Conservation (phyloP, 768 basidiomycete species). For the Leccinum barrowsii region DNA sequence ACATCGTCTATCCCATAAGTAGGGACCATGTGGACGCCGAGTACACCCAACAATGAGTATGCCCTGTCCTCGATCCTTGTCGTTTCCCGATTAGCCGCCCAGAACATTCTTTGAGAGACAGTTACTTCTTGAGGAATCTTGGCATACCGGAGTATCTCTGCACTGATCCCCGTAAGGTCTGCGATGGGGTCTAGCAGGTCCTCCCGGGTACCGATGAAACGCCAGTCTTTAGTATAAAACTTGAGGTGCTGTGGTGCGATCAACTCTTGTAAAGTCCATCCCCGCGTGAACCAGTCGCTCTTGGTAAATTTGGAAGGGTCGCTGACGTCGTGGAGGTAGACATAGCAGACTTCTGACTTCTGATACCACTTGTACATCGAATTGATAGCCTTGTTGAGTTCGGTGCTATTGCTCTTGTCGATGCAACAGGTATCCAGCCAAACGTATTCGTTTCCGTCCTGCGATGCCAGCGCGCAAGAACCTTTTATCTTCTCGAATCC, state of each 20-base stretch:
- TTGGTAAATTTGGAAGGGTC: slow-evolving; percentile 12
- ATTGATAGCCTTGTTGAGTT: slow-evolving; percentile 30
- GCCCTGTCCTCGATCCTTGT: slow-evolving; percentile 26
- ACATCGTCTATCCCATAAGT: slow-evolving; percentile 24
- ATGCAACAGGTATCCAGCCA: slow-evolving; percentile 36
- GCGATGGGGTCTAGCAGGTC: slow-evolving; percentile 12
- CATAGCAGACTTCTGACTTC: slow-evolving; percentile 24
- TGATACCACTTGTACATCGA: slow-evolving; percentile 34
- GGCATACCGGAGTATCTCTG: slow-evolving; percentile 11
- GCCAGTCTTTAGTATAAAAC: slow-evolving; percentile 29
- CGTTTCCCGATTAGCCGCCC: slow-evolving; percentile 26
- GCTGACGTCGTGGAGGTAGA: slow-evolving; percentile 25
- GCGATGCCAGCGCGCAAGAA: slow-evolving; percentile 15
- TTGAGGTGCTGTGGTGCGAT: slow-evolving; percentile 26
- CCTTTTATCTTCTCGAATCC: slow-evolving; percentile 22
- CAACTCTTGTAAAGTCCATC: slow-evolving; percentile 32
- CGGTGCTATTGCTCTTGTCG: slow-evolving; percentile 24
- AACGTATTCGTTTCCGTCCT: slow-evolving; percentile 17
- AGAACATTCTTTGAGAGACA: slow-evolving; percentile 27
- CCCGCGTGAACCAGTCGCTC: slow-evolving; percentile 31
- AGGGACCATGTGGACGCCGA: slow-evolving; percentile 17
- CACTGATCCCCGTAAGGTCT: slow-evolving; percentile 14
- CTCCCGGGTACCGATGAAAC: slow-evolving; percentile 13
- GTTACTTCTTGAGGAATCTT: slow-evolving; percentile 9
- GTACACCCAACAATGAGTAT: slow-evolving; percentile 30